A percentile compares a stretch with the other conserved stretches of the same genome.
Conservation (phyloP, 2,329 filamentous ascomycete genomes). For the Fonsecaea pugnacius region DNA sequence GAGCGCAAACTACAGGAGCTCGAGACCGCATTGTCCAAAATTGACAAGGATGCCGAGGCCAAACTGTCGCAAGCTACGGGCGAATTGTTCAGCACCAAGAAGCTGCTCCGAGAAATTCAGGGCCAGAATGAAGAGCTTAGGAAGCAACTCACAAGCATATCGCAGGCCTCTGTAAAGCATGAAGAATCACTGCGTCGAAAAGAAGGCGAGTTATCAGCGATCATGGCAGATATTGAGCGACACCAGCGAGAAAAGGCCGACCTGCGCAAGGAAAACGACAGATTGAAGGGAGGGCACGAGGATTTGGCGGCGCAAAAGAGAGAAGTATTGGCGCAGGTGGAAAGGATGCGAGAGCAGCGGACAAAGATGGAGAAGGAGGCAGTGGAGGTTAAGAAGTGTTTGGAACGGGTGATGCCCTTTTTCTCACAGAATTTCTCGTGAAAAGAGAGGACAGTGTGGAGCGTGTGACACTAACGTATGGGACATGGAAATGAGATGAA, state of each 20-base stretch:
- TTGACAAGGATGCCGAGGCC: constrained; percentile 85
- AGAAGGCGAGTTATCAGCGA: constrained; percentile 85
- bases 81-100: constrained; percentile 74
- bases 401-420: constrained; percentile 79
- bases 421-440: constrained; percentile 36
- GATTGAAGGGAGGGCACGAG: constrained; percentile 75
- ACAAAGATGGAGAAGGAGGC: constrained; percentile 84
- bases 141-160: constrained; percentile 82
- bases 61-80: constrained; percentile 79
- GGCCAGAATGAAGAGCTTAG: constrained; percentile 83
- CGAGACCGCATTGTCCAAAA: constrained; percentile 79
- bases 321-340: constrained; percentile 84
- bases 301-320: constrained; percentile 75
- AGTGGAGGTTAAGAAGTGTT: constrained; percentile 79
- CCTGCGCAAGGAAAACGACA: constrained; percentile 77
- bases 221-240: constrained; percentile 82
- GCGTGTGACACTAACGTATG: background rate
- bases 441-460: background rate
- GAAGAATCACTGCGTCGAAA: constrained; percentile 92
- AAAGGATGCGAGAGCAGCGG: constrained; percentile 83
- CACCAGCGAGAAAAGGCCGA: constrained; percentile 78
- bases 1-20: constrained; percentile 88
- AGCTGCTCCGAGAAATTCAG: constrained; percentile 74
- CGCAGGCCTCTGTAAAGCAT: constrained; percentile 89
- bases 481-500: background rate